Base-by-base conservation (phyloP, 1,284 basidiomycete genomes). In the Apiotrichum siamense region DNA sequence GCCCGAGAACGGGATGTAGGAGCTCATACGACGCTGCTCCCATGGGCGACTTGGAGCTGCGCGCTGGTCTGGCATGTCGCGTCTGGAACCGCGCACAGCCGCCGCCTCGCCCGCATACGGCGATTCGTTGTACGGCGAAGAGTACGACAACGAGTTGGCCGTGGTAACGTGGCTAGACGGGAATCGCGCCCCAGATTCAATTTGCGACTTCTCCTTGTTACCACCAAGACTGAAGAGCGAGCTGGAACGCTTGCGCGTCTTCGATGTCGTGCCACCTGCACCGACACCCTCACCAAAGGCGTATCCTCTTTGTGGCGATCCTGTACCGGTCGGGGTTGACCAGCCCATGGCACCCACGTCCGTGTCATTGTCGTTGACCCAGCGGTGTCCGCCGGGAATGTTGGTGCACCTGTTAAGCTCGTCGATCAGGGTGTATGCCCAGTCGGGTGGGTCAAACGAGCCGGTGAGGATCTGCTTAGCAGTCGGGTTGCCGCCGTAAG, bases 391-490 rank as follows among this genome's bases (percentile, higher is more conserved):
- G 9, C 83, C 84, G 0, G 86, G 85, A 62, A 85, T 68, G 20
- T 84, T 82, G 3, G 86, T 88, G 60, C 83, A 84, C 15, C 79
- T 70, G 50, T 88, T 83, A 21, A 97, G 77, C 2, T 84, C 84
- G 51, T 81, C 79, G 55, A 88, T 83, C 32, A 97, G 79, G 3
- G 78, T 69, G 36, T 78, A 72, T 1, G 90, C 84, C 87, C 88
- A 96, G 3, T 80, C 75, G 0, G 90, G 91, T 3, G 82, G 80
- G 18, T 83, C 79, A 39, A 94, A 76, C 6, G 73, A 70, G 11
- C 92, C 92, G 40, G 82, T 84, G 15, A 97, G 82, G 21, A 97
- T 81, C 66, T 85, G 80, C 69, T 86, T 86, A 1, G 79, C 84
- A 0, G 84, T 83, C 11, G 89, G 86, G 50, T 84, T 79, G 4